These are phyloP conservation scores for Zygosaccharomyces siamensis DNA, from an alignment of 805 yeast species.

Conservation along the genomic window DNA sequence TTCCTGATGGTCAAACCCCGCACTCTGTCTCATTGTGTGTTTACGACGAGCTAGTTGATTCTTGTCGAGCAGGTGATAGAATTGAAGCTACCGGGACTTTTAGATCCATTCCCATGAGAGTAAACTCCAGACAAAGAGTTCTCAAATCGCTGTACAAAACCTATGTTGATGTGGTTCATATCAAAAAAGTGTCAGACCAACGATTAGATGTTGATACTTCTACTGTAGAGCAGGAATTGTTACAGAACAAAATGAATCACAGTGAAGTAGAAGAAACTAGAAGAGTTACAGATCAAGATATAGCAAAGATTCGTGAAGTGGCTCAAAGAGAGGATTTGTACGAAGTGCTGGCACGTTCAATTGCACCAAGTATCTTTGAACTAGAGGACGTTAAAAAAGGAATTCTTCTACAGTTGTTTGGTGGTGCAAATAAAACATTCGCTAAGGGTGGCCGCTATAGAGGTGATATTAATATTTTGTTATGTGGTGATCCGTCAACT, in stretches of 20 bases:
- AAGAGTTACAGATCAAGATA: conserved; percentile 62
- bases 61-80: conserved; percentile 94
- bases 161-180: conserved; percentile 88
- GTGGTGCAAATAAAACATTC: conserved; percentile 89
- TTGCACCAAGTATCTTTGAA: conserved; percentile 96
- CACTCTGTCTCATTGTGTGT: conserved; percentile 92
- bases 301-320: conserved; percentile 54
- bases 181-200: conserved; percentile 77
- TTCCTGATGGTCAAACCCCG: conserved; percentile 98
- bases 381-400: conserved; percentile 97
- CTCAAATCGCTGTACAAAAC: conserved; percentile 84
- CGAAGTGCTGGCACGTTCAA: conserved; percentile 78
- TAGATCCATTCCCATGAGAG: conserved; percentile 86
- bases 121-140: conserved; percentile 78
- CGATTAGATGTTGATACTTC: conserved; percentile 77
- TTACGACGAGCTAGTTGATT: conserved; percentile 92
- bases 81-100: conserved; percentile 94
- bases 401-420: conserved; percentile 83
- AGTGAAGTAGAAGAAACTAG: conserved; percentile 72
- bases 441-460: conserved; percentile 89
- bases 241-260: conserved; percentile 48
- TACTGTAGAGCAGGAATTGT: conserved; percentile 43
- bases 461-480: conserved; percentile 87
- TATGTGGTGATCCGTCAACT: conserved; percentile 98
- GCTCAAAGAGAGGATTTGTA: conserved; percentile 74